Evolutionary conservation across 2,329 filamentous ascomycete genomes (phyloP), one percentile per base, ranked within the genome.

Genomic region (Hyphodiscus sp.): DNA sequence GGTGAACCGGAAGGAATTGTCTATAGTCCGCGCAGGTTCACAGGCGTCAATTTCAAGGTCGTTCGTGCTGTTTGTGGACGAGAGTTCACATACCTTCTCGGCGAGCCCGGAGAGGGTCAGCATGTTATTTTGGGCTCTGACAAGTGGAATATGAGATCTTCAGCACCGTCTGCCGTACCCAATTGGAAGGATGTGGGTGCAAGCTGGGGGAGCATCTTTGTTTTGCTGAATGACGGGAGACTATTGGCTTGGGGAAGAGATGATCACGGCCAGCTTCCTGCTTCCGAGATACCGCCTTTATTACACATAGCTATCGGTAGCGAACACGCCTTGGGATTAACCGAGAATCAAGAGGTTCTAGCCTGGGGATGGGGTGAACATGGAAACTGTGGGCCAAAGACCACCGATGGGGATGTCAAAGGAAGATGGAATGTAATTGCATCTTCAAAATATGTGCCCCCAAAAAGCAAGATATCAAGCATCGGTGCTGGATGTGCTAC

Each of bases 331-430:
- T 70, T 97, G 58, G 89, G 83, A 9, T 70, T 92, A 23, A 83
- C 87, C 0, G 72, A 71, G 10, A 74, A 78, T 19, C 82, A 82
- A 1, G 79, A 85, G 49, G 82, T 96, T 1, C 71, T 95, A 47
- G 81, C 89, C 1, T 97, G 92, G 90, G 94, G 94, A 19, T 99
- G 94, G 94, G 91, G 91, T 1, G 92, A 97, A 71, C 94, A 99
- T 71, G 94, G 94, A 1, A 99, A 99, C 68, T 99, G 94, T 68
- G 94, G 94, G 2, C 80, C 82, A 38, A 74, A 79, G 43, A 74
- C 73, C 13, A 81, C 83, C 57, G 73, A 78, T 57, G 83, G 82
- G 48, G 81, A 88, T 69, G 83, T 91, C 45, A 86, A 85, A 59
- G 85, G 80, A 10, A 76, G 76, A 55, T 89, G 80, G 76, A 91